These are phyloP conservation scores for Fraxinus floribunda DNA, from an alignment of 305 asterid genomes.

Conservation along the genomic window DNA sequence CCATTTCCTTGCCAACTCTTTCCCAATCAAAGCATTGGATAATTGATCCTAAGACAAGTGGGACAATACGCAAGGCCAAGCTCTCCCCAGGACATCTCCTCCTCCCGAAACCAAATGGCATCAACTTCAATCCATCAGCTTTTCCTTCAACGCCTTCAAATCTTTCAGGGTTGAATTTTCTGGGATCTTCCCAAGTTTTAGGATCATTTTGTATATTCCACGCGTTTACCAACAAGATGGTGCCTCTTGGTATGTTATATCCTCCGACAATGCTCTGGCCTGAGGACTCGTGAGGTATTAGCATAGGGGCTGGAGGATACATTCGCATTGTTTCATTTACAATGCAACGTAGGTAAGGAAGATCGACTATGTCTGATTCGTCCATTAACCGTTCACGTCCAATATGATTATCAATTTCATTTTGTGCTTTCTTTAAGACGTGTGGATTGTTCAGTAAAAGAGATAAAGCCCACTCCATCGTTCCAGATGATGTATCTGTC, in stretches of 20 bases:
- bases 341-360: conserved; percentile 30
- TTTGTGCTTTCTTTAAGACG: conserved; percentile 20
- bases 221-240: conserved; percentile 26
- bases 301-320: conserved; percentile 29
- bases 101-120: conserved; percentile 40
- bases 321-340: conserved; percentile 34
- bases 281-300: conserved; percentile 36
- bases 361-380: conserved; percentile 24
- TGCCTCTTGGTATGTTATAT: conserved; percentile 28
- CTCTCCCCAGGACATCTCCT: conserved; percentile 35
- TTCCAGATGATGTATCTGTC: conserved; percentile 30
- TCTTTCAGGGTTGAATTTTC: conserved; percentile 32
- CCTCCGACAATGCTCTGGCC: conserved; percentile 25
- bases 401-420: conserved; percentile 20
- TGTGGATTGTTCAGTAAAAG: conserved; percentile 31
- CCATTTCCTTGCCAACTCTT: conserved; percentile 17
- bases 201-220: conserved; percentile 33
- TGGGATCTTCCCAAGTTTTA: conserved; percentile 25
- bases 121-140: conserved; percentile 19
- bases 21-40: conserved; percentile 42
- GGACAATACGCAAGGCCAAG: conserved; percentile 29
- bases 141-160: conserved; percentile 20
- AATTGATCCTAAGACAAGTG: conserved; percentile 19
- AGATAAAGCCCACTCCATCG: conserved; percentile 37
- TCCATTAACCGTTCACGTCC: conserved; percentile 9